Conservation (phyloP, 495 filamentous ascomycete species). For the Trichoderma gamsii region DNA sequence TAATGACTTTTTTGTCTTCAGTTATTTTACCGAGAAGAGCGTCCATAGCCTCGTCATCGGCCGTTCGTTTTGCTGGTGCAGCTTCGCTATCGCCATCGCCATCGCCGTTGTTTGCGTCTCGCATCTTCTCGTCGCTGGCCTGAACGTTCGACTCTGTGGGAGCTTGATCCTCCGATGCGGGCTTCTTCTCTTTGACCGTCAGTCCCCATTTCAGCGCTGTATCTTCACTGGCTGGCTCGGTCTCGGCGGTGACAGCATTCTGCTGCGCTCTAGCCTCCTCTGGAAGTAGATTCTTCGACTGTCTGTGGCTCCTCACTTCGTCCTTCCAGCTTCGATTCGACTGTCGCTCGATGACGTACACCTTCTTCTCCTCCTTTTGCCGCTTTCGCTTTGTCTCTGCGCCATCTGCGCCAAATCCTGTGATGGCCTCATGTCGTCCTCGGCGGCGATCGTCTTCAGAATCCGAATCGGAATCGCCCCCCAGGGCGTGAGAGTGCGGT, state of each 20-base stretch:
- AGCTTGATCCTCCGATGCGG: background rate
- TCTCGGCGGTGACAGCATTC: conserved; percentile 20
- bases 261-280: conserved; percentile 22
- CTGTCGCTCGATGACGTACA: conserved; percentile 57
- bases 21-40: conserved; percentile 58
- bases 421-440: conserved; percentile 30
- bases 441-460: conserved; percentile 25
- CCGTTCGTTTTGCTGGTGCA: conserved; percentile 34
- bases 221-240: conserved; percentile 35
- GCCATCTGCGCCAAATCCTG: conserved; percentile 30
- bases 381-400: conserved; percentile 19
- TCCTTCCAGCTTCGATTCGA: conserved; percentile 71
- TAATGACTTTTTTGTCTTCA: conserved; percentile 25
- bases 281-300: conserved; percentile 27
- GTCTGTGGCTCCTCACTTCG: conserved; percentile 34
- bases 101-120: conserved; percentile 26
- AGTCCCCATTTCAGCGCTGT: conserved; percentile 40
- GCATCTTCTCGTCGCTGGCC: conserved; percentile 22
- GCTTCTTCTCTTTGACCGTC: conserved; percentile 33
- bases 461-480: conserved; percentile 24
- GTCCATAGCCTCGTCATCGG: conserved; percentile 74
- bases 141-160: background rate
- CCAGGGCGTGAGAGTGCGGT: conserved; percentile 22
- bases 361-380: conserved; percentile 17
- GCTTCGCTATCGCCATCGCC: conserved; percentile 11